Conservation (phyloP, 2,329 filamentous ascomycete genomes). For the Shiraia bambusicola region DNA sequence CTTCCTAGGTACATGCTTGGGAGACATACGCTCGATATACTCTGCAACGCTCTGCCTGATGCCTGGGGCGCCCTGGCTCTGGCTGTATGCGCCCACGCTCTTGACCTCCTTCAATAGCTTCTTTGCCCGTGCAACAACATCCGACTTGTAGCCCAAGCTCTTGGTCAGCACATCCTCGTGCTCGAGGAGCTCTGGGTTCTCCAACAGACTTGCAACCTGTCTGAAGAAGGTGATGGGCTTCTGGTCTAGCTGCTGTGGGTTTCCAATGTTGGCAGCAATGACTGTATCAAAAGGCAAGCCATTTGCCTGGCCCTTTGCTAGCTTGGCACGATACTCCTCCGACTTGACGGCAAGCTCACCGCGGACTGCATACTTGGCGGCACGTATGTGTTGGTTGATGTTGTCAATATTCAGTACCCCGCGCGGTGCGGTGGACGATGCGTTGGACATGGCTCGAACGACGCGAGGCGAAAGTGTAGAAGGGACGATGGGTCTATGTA, state of each 20-base stretch:
- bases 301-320: slow-evolving; percentile 62
- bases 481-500: slow-evolving; percentile 8
- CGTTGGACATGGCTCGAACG: slow-evolving; percentile 42
- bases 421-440: slow-evolving; percentile 35
- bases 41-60: slow-evolving; percentile 88
- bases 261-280: slow-evolving; percentile 97
- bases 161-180: slow-evolving; percentile 77
- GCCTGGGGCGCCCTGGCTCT: slow-evolving; percentile 82
- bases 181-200: slow-evolving; percentile 83
- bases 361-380: slow-evolving; percentile 93
- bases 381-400: slow-evolving; percentile 87
- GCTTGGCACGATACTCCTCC: slow-evolving; percentile 79
- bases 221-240: slow-evolving; percentile 99
- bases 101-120: slow-evolving; percentile 79
- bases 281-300: slow-evolving; percentile 82
- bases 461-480: slow-evolving; percentile 4
- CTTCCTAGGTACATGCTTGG: neutral
- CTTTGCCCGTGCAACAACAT: slow-evolving; percentile 82
- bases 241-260: slow-evolving; percentile 98
- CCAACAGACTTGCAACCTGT: slow-evolving; percentile 88
- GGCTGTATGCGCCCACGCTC: slow-evolving; percentile 94
- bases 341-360: slow-evolving; percentile 93
- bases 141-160: slow-evolving; percentile 80
- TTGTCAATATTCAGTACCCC: slow-evolving; percentile 71
- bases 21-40: slow-evolving; percentile 77